These are phyloP conservation scores for Phytopythium mirpurense DNA, from an alignment of 352 stramenopile genomes.

Conservation along the genomic window DNA sequence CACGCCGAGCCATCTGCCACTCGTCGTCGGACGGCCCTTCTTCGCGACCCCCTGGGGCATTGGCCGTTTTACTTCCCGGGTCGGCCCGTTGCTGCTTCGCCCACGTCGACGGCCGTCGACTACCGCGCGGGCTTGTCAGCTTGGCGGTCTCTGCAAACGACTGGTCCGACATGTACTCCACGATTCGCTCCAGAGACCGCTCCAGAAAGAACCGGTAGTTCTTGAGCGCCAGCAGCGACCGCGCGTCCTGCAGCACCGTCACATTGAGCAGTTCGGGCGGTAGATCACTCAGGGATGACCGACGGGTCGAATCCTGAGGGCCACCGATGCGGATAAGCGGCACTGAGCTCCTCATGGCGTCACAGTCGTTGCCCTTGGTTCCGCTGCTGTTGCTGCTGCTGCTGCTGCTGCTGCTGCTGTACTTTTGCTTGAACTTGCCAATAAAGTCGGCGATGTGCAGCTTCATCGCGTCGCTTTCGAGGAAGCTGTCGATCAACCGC, in stretches of 20 bases:
- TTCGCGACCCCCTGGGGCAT: neutral
- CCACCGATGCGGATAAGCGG: neutral
- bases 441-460: conserved; percentile 39
- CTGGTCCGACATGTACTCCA: conserved; percentile 31
- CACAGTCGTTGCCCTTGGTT: neutral
- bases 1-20: conserved; percentile 44
- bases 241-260: conserved; percentile 38
- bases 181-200: conserved; percentile 41
- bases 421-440: conserved; percentile 50
- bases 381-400: conserved; percentile 8
- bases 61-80: neutral
- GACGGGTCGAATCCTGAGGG: neutral
- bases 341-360: neutral
- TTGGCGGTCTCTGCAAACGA: conserved; percentile 7
- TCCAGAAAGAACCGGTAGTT: conserved; percentile 77
- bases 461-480: conserved; percentile 33
- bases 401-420: conserved; percentile 16
- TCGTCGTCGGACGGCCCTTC: conserved; percentile 24
- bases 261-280: conserved; percentile 27
- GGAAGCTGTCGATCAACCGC: conserved; percentile 36
- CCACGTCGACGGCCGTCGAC: neutral
- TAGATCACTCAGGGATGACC: conserved; percentile 1
- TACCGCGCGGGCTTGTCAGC: conserved; percentile 14
- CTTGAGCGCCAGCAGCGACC: conserved; percentile 54
- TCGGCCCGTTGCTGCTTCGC: neutral